phyloP scores from a whole-genome alignment of 495 filamentous ascomycete genomes.

The Lophium mytilinum region DNA sequence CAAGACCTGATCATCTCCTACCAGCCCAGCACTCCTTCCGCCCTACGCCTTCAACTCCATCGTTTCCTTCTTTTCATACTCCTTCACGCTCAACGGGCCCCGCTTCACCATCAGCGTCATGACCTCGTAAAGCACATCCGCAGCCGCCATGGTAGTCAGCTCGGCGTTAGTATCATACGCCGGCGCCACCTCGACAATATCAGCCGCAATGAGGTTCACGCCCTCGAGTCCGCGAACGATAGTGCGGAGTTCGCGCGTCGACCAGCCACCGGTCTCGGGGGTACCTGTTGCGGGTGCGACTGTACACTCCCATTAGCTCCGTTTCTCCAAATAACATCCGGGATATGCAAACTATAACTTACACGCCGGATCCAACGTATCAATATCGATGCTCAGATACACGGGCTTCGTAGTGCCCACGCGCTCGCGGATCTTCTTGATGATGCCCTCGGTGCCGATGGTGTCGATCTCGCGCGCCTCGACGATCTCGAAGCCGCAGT shows the following conservation, averaged over 20 bases:
- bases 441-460: constrained; percentile 62
- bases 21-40: background rate
- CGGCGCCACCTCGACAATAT: constrained; percentile 82
- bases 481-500: constrained; percentile 75
- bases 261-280: constrained; percentile 81
- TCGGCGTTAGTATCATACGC: constrained; percentile 79
- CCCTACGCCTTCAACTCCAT: background rate
- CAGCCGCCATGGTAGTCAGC: constrained; percentile 75
- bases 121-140: constrained; percentile 74
- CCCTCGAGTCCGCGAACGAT: constrained; percentile 67
- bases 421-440: constrained; percentile 63
- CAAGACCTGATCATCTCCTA: background rate
- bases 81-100: constrained; percentile 34
- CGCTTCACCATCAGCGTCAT: constrained; percentile 68
- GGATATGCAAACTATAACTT: constrained; percentile 26
- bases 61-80: background rate
- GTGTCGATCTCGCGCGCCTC: constrained; percentile 75
- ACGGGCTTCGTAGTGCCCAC: constrained; percentile 66
- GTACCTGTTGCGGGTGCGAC: constrained; percentile 80
- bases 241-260: constrained; percentile 66
- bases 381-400: constrained; percentile 83
- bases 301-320: constrained; percentile 15
- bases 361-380: constrained; percentile 80
- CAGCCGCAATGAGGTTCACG: constrained; percentile 68
- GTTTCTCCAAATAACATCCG: background rate